phyloP scores from a whole-genome alignment of 2,329 filamentous ascomycete species.

The Fusarium robinianum region DNA sequence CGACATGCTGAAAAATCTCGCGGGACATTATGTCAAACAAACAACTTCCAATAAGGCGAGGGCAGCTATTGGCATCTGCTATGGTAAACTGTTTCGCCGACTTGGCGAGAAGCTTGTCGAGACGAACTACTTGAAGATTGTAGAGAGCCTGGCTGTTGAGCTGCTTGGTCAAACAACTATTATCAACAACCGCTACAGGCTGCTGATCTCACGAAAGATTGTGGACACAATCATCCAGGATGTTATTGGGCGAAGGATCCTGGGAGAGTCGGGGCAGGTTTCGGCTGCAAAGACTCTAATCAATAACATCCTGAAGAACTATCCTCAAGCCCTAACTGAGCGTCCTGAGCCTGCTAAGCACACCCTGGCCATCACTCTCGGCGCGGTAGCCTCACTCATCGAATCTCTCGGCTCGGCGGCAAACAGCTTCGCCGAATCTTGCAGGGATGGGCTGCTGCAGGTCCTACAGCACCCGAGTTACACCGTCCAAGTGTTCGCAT shows the following conservation, averaged over 20 bases:
- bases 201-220: conserved; percentile 82
- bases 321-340: conserved; percentile 86
- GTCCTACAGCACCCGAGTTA: conserved; percentile 95
- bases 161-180: conserved; percentile 77
- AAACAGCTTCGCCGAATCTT: conserved; percentile 76
- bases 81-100: conserved; percentile 76
- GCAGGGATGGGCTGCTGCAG: conserved; percentile 85
- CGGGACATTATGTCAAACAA: conserved; percentile 76
- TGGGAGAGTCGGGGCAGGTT: conserved; percentile 88
- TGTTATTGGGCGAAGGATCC: conserved; percentile 76
- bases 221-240: conserved; percentile 83
- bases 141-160: conserved; percentile 79
- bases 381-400: conserved; percentile 79
- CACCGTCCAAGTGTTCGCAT: conserved; percentile 89
- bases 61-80: conserved; percentile 84
- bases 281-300: conserved; percentile 80
- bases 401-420: conserved; percentile 80
- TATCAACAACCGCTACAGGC: conserved; percentile 82
- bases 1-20: conserved; percentile 79
- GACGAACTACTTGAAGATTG: conserved; percentile 77
- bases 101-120: conserved; percentile 85
- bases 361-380: conserved; percentile 76
- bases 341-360: conserved; percentile 88
- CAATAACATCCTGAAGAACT: conserved; percentile 91
- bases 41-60: conserved; percentile 80